Base-by-base conservation (phyloP, 2,329 filamentous ascomycete genomes). In the Cordyceps cicadae region DNA sequence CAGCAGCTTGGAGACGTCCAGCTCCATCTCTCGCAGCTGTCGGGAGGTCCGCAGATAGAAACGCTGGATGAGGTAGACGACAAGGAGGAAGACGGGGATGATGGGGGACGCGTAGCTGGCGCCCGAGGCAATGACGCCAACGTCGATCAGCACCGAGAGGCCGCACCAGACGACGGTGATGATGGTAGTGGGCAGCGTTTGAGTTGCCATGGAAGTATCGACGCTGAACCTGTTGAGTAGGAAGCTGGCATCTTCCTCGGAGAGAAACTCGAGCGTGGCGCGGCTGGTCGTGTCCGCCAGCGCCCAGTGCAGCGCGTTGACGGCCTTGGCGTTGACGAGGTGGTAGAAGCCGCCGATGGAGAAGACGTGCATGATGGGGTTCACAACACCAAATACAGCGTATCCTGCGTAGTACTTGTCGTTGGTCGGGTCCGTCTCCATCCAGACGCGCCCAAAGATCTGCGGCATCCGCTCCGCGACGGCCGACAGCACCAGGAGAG, bases 21-120 rank as follows among this genome's bases (percentile, higher is more conserved):
- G 66, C 19, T 75, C 72, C 19, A 76, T 60, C 7, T 71, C 56
- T 11, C 74, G 67, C 3, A 75, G 48, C 62, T 76, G 74, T 3
- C 73, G 63, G 2, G 73, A 74, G 1, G 73, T 74, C 8, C 67
- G 64, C 0, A 75, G 65, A 58, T 74, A 74, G 41, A 70, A 69
- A 14, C 64, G 65, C 37, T 72, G 70, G 6, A 73, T 59, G 5
- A 67, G 9, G 50, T 69, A 74, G 1, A 74, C 57, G 0, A 63
- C 41, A 7, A 62, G n/a, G n/a, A 65, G 19, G n/a, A 67, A 46
- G 41, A 70, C 56, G 1, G 70, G 70, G 3, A 70, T 60, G 1
- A 66, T 68, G 7, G 71, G 55, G 3, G 70, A 68, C 39, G 73
- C 60, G 58, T 71, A 72, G 53, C 67, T 65, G 7, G 67, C 67